phyloP scores from a whole-genome alignment of 148 eudicot genomes.

The Chenopodium suecicum region DNA sequence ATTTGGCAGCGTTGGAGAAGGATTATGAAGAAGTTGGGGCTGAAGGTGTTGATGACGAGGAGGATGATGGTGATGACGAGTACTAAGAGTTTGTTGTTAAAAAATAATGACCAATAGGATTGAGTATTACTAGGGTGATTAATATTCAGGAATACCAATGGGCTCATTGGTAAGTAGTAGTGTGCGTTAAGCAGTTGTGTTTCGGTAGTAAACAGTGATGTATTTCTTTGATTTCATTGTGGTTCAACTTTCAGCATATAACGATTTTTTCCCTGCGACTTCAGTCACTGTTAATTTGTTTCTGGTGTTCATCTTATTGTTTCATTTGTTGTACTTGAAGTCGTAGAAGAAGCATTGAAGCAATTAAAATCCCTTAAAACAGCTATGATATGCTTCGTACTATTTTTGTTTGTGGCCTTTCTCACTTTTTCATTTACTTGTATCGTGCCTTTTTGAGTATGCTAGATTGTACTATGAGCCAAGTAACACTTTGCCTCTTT shows the following conservation, averaged over 20 bases:
- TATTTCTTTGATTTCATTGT: not conserved
- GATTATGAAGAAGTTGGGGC: constrained; percentile 38
- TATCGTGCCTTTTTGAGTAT: too few relatives aligned
- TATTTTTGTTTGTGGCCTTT: too few relatives aligned
- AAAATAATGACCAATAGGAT: not conserved
- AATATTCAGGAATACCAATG: constrained; percentile 5
- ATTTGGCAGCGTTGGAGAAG: constrained; percentile 32
- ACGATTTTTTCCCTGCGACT: not conserved
- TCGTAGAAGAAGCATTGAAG: too few relatives aligned
- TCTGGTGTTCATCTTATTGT: not conserved
- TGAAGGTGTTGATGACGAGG: constrained; percentile 30
- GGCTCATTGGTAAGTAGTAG: constrained; percentile 16
- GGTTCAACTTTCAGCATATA: not conserved
- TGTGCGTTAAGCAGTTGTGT: not conserved
- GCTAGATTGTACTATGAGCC: too few relatives aligned
- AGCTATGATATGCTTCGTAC: too few relatives aligned
- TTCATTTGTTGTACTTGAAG: not conserved
- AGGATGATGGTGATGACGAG: constrained; percentile 27
- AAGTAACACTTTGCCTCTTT: too few relatives aligned
- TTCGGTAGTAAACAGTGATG: not conserved
- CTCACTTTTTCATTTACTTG: too few relatives aligned
- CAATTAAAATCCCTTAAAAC: too few relatives aligned
- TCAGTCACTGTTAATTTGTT: not conserved
- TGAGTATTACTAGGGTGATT: not conserved
- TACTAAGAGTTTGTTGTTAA: not conserved